phyloP scores from a whole-genome alignment of 805 yeast genomes.

The Peterozyma toletana region DNA sequence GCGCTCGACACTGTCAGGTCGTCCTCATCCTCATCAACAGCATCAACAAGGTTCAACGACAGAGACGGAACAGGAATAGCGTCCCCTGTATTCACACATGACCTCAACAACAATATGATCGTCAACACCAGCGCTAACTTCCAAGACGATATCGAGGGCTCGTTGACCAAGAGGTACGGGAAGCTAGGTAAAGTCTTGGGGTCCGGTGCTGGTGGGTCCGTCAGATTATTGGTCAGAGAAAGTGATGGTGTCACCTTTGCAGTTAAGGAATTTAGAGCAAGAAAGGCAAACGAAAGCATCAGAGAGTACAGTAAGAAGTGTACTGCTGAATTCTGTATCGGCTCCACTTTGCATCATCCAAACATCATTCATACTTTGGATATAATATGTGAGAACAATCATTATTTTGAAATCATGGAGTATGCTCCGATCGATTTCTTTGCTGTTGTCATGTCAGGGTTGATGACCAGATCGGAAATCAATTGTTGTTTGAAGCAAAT shows the following conservation, averaged over 20 bases:
- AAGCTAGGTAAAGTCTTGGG: constrained; percentile 70
- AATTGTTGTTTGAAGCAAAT: constrained; percentile 78
- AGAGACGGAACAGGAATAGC: constrained; percentile 13
- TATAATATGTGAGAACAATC: constrained; percentile 59
- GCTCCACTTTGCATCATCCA: constrained; percentile 76
- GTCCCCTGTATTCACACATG: constrained; percentile 30
- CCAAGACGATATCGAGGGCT: constrained; percentile 45
- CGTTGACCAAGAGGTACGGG: constrained; percentile 56
- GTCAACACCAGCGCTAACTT: constrained; percentile 27
- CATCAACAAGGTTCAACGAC: constrained; percentile 18
- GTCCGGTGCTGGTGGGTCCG: constrained; percentile 86
- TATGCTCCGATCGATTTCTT: constrained; percentile 81
- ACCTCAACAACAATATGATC: constrained; percentile 30
- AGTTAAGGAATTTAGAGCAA: constrained; percentile 73
- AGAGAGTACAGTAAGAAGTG: constrained; percentile 82
- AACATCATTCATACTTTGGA: constrained; percentile 75
- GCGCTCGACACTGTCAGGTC: constrained; percentile 8
- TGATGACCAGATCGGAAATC: constrained; percentile 74
- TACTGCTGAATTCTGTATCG: constrained; percentile 85
- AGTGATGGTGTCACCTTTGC: constrained; percentile 71
- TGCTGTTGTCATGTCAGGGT: constrained; percentile 82
- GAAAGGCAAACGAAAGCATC: constrained; percentile 60
- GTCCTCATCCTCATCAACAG: constrained; percentile 22
- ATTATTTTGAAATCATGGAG: constrained; percentile 79
- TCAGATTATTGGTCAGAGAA: constrained; percentile 61